Evolutionary conservation across 2,329 filamentous ascomycete species (phyloP), one percentile per base, ranked within the genome.

Genomic region (Colletotrichum ledebouriae): DNA sequence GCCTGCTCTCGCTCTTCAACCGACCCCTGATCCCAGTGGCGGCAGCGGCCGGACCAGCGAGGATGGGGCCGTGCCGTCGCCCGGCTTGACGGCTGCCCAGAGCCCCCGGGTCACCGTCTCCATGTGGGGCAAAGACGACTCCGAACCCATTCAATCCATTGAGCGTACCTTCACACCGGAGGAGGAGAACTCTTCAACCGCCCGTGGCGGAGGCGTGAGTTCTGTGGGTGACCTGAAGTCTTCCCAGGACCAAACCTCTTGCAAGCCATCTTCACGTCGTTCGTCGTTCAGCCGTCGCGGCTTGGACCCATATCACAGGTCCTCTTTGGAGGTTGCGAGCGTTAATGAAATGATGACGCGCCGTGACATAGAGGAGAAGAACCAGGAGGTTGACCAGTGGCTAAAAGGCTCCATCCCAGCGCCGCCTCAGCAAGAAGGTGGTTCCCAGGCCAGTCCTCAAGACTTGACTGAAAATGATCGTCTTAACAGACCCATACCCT

Each of bases 31-130:
- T 55, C 82, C 82, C 17, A 84, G 82, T 29, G 29, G 29, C 72
- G 83, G 79, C 67, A 86, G 81, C 71, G 82, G 81, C 55, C 80
- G 78, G 60, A 85, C 86, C 4, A 86, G 84, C 67, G 85, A 87
- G 73, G 85, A 86, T 73, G 81, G 80, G 47, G 72, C 81, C 41
- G 80, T 77, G 4, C 78, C 80, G 2, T 76, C 76, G 50, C 73
- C 78, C 9, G 73, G 79, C 57, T 73, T 77, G 60, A 86, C 85
- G 82, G 75, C 79, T 37, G 75, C 78, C 20, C 82, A 81, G 67
- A 88, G 87, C 73, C 86, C 87, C 6, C 82, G 82, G 33, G 84
- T 89, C 20, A 87, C 83, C 6, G 84, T 89, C 55, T 89, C 87
- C 1, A 78, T 86, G 70, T 89, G 85, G 84, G 85, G 82, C 52